These are phyloP conservation scores for Apophysomyces trapeziformis DNA, from an alignment of 371 early-diverging fungal species.

Conservation along the genomic window DNA sequence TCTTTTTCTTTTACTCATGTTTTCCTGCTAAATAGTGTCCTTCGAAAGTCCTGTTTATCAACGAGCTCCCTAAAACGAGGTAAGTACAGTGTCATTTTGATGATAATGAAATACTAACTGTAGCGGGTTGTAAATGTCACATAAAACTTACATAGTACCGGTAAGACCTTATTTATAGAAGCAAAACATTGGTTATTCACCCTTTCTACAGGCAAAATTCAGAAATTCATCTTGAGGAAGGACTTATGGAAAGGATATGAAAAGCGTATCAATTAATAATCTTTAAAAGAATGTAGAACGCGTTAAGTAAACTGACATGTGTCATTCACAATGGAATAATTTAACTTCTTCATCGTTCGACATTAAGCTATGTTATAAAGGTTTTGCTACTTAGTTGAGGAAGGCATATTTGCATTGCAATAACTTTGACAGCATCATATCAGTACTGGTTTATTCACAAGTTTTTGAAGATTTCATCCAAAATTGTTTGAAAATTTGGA, in stretches of 20 bases:
- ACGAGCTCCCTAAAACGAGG: conserved; percentile 44
- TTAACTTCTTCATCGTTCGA: no score
- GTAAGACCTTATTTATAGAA: conserved; percentile 17
- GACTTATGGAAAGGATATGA: conserved; percentile 26
- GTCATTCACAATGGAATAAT: no score
- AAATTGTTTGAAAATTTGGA: no score
- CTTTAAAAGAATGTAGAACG: no score
- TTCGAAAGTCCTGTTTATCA: conserved; percentile 29
- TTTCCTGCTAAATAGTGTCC: conserved; percentile 30
- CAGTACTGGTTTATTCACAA: no score
- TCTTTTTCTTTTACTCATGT: not conserved
- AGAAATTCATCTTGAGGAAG: conserved; percentile 37
- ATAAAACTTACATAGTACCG: conserved; percentile 23
- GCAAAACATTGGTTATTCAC: not conserved
- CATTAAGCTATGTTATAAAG: no score
- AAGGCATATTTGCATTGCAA: no score
- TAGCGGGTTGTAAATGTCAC: not conserved
- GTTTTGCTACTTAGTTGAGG: no score
- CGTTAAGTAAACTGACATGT: no score
- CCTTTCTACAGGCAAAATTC: conserved; percentile 33
- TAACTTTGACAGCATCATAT: no score
- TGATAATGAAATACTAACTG: not conserved
- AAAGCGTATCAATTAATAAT: conserved; percentile 28
- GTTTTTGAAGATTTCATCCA: no score
- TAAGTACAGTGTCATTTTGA: conserved; percentile 1